Conservation (phyloP, 163 green algal genomes). For the Prototheca cutis region DNA sequence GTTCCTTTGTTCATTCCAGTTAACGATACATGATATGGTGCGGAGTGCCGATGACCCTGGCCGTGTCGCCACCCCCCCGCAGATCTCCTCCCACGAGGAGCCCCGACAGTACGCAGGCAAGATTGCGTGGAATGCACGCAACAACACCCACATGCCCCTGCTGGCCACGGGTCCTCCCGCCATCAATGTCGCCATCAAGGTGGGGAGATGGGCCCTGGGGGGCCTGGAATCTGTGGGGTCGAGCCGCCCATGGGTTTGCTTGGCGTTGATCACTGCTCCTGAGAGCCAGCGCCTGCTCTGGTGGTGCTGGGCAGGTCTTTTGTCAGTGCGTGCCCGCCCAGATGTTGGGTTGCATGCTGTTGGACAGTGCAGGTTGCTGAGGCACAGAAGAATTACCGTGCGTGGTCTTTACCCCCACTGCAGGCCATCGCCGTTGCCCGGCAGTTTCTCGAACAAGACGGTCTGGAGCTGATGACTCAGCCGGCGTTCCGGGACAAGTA, state of each 20-base stretch:
- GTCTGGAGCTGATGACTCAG: constrained; percentile 29
- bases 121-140: constrained; percentile 32
- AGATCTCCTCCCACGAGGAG: constrained; percentile 19
- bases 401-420: too few relatives aligned
- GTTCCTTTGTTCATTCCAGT: constrained; percentile 1
- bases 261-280: too few relatives aligned
- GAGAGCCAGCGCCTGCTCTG: too few relatives aligned
- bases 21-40: too few relatives aligned
- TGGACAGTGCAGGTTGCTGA: too few relatives aligned
- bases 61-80: background rate
- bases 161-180: constrained; percentile 22
- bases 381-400: too few relatives aligned
- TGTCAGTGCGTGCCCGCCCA: too few relatives aligned
- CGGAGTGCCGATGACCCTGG: too few relatives aligned
- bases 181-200: constrained; percentile 31
- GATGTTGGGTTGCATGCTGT: background rate
- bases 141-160: constrained; percentile 24
- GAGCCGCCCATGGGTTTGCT: too few relatives aligned
- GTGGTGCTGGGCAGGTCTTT: too few relatives aligned
- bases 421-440: constrained; percentile 27
- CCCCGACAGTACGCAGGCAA: constrained; percentile 21
- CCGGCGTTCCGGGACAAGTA: constrained; percentile 29
- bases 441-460: constrained; percentile 24
- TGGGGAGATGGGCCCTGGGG: background rate
- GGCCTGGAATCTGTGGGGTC: too few relatives aligned